These are phyloP conservation scores for Epichloe aotearoae DNA, from an alignment of 2,329 filamentous ascomycete species.

Conservation along the genomic window DNA sequence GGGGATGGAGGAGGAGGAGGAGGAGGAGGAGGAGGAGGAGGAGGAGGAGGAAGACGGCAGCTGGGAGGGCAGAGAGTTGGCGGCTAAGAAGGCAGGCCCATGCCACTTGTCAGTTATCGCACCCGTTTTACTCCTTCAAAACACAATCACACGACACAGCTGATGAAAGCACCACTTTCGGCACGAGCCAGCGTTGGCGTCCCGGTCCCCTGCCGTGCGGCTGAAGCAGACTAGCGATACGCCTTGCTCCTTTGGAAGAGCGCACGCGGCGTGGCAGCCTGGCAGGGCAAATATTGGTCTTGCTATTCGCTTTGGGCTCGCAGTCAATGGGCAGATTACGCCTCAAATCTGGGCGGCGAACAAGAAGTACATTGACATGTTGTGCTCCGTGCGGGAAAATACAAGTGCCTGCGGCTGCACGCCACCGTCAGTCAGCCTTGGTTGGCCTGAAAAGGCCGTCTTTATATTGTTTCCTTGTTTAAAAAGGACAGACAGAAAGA, in stretches of 20 bases:
- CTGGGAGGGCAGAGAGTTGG: too few relatives aligned
- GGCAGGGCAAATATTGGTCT: slow-evolving; percentile 1
- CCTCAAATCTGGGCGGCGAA: background rate
- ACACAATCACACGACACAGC: background rate
- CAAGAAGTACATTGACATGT: background rate
- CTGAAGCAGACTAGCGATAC: background rate
- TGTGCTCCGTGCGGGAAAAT: background rate
- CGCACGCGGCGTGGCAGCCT: background rate
- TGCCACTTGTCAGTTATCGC: too few relatives aligned
- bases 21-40: too few relatives aligned
- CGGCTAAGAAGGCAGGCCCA: too few relatives aligned
- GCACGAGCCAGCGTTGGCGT: too few relatives aligned
- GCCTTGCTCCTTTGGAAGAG: too few relatives aligned
- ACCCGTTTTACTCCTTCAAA: too few relatives aligned
- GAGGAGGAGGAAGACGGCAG: too few relatives aligned
- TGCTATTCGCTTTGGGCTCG: background rate
- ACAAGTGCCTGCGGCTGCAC: background rate
- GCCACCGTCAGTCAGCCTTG: background rate
- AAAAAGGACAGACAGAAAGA: too few relatives aligned
- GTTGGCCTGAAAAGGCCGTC: too few relatives aligned
- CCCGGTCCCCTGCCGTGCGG: slow-evolving; percentile 1
- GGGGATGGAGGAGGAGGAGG: too few relatives aligned
- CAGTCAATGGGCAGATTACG: background rate
- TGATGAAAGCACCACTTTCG: background rate
- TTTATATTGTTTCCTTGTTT: too few relatives aligned